Conservation (phyloP, 129 eudicot species). For the Oenanthe sinensis region DNA sequence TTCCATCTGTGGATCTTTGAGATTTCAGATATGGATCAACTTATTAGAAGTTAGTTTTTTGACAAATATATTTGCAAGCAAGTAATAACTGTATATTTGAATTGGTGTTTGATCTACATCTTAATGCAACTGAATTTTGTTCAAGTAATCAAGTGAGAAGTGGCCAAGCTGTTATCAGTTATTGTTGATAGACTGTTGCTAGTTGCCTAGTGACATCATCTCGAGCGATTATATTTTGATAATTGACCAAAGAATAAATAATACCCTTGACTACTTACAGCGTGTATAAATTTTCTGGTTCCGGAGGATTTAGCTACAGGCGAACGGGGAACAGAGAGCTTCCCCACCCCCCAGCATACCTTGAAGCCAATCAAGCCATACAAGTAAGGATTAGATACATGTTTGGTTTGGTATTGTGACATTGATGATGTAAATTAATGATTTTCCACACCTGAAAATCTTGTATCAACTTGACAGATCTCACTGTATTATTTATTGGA, state of each 20-base stretch:
- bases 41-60: neutral
- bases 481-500: neutral
- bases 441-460: neutral
- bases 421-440: neutral
- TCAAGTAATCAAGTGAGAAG: neutral
- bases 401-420: neutral
- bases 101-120: slow-evolving; percentile 2
- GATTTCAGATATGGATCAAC: neutral
- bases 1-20: neutral
- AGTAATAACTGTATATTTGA: slow-evolving; percentile 9
- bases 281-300: neutral
- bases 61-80: slow-evolving; percentile 7
- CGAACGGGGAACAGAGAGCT: neutral
- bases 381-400: neutral
- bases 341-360: neutral
- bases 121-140: neutral
- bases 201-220: neutral
- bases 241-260: too few relatives aligned
- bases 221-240: neutral
- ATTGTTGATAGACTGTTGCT: neutral
- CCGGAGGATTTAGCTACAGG: neutral
- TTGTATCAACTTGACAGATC: slow-evolving; percentile 1
- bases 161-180: neutral
- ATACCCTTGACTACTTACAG: neutral
- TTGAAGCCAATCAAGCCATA: neutral